Base-by-base conservation (phyloP, 2,329 filamentous ascomycete species). In the Fonsecaea multimorphosa region DNA sequence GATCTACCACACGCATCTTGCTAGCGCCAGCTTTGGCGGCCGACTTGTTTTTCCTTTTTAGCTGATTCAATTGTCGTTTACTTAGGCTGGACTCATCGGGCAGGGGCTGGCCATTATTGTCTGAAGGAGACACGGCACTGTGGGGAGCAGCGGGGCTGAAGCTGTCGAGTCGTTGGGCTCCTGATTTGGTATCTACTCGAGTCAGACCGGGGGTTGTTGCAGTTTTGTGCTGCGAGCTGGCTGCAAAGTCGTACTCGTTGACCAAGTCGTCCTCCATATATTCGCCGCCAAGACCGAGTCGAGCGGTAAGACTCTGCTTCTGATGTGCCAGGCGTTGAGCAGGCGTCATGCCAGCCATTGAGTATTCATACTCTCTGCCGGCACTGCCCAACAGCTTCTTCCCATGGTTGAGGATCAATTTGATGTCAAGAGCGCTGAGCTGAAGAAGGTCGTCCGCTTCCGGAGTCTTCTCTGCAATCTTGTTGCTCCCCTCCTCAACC, bases 1-100 rank as follows among this genome's bases (percentile, higher is more conserved):
- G 83, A 76, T 99, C 95, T 53, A 97, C 93, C 55, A 97, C 91
- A 0, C 91, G 89, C 60, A 92, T 89, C 76, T 97, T 98, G 70
- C 91, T 94, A 64, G 93, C 92, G 59, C 94, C 92, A 73, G 92
- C 90, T 77, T 95, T 92, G 2, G 93, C 89, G 72, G 96, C 92
- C 72, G 90, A 88, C 79, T 98, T 99, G 51, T 93, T 88, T 76
- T 98, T 97, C 51, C 95, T 87, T 78, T 98, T 98, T 9, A 99
- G 81, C 59, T 95, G 92, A 74, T 99, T 99, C 22, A 97, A 86
- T 74, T 99, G 95, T 49, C 95, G 88, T 67, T 95, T 94, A 80
- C 95, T 98, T 58, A 99, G 83, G 2, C 88, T 88, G 3, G 85
- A 79, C 73, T 92, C 91, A 68, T 92, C 91, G 1, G 82, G 36